Base-by-base conservation (phyloP, 2,329 filamentous ascomycete species). In the Neonectria magnoliae region DNA sequence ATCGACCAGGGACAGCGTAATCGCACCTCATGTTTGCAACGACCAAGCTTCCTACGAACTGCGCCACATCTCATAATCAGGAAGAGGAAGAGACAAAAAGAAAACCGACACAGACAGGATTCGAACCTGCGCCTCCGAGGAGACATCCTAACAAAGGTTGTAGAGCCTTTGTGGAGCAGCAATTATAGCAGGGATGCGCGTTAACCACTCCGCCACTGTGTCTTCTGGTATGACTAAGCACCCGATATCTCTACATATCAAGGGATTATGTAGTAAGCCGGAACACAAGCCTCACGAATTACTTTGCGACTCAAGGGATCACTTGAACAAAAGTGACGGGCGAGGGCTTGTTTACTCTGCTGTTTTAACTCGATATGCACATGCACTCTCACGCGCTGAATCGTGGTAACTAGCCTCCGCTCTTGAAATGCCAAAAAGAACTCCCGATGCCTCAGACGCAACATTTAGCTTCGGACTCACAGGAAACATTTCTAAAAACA, bases 191-290 rank as follows among this genome's bases (percentile, higher is more conserved):
- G 51, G 33, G 51, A 16, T n/a, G 31, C 27, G 51, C 51, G 33
- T 54, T 54, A 54, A 54, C 51, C 51, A 38, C 51, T 54, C 51
- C 38, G 38, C 38, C 51, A 54, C 20, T 25, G 18, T 54, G 51
- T 41, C 33, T 41, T 18, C 27, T 36, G n/a, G 8, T 52, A 36
- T 31, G 50, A 52, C 31, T 31, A 52, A 52, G 25, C 31, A 42
- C 3, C 5, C 2, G 5, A 5, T 20, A 2, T 11, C 10, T 11
- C 22, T 29, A 2, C 1, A 8, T 29, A 25, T 16, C 11, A 13
- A 48, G 13, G 22, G 4, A 48, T 0, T 7, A 5, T 2, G 1
- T 6, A 2, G 5, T 25, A 5, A 25, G 5, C 25, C 25, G 1
- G 6, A 25, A n/a, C n/a, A n/a, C 25, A 25, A 25, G 22, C 1